These are phyloP conservation scores for Ligustrum vulgare DNA, from an alignment of 257 asterid genomes.

Conservation along the genomic window DNA sequence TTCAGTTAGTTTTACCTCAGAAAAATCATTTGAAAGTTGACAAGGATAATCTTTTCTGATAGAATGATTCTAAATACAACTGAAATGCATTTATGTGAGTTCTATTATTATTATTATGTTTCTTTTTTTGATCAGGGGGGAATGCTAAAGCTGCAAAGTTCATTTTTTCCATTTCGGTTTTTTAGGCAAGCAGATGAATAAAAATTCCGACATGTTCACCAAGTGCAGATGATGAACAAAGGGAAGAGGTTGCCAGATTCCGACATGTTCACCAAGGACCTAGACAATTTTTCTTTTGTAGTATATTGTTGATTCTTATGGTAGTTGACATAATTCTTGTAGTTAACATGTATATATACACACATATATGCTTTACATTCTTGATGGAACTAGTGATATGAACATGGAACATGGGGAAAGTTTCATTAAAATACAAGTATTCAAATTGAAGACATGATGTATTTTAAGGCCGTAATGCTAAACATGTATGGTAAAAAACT, in stretches of 20 bases:
- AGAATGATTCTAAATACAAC: not conserved
- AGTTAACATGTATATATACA: not conserved
- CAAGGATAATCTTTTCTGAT: not conserved
- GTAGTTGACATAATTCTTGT: not conserved
- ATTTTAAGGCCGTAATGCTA: too few species aligned
- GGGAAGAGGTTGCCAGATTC: not conserved
- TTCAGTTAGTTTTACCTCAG: not conserved
- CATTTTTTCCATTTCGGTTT: not conserved
- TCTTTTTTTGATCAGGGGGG: not conserved
- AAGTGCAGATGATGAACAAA: not conserved
- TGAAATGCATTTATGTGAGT: not conserved
- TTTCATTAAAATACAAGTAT: too few species aligned
- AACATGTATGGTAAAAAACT: too few species aligned
- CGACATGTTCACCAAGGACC: not conserved
- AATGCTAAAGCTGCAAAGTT: not conserved
- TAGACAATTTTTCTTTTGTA: not conserved
- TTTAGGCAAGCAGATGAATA: conserved; percentile 19
- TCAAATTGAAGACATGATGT: too few species aligned
- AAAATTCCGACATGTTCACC: not conserved
- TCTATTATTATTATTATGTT: not conserved
- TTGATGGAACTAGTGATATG: not conserved
- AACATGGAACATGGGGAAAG: too few species aligned
- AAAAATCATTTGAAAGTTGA: not conserved
- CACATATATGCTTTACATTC: not conserved
- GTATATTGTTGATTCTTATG: not conserved